Conservation (phyloP, 2,329 filamentous ascomycete species). For the Ophiostoma novo-ulmi region DNA sequence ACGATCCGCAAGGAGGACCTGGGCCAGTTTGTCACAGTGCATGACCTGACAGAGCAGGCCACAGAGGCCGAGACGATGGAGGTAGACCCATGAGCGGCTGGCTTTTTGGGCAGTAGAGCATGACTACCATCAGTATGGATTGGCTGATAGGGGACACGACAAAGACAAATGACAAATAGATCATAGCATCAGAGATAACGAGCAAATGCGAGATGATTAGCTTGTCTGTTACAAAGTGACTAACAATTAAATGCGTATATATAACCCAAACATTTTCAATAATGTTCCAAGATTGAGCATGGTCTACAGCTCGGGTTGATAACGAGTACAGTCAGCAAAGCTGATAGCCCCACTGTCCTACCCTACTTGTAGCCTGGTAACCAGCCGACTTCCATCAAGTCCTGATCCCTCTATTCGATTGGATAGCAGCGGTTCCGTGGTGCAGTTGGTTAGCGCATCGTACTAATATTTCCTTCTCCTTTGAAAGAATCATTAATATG, state of each 20-base stretch:
- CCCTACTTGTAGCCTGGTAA: slow-evolving; percentile 4
- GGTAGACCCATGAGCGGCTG: slow-evolving; percentile 50
- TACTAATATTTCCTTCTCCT: slow-evolving; percentile 18
- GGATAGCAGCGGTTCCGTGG: slow-evolving; percentile 15
- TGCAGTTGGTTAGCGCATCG: slow-evolving; percentile 19
- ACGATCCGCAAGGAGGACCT: slow-evolving; percentile 84
- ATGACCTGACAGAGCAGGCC: slow-evolving; percentile 62
- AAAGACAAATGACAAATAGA: neutral
- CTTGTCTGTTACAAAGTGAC: neutral
- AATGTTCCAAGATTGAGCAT: too few relatives aligned
- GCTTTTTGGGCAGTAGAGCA: neutral
- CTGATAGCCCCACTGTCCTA: neutral
- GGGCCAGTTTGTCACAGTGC: slow-evolving; percentile 86
- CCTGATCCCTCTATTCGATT: slow-evolving; percentile 15
- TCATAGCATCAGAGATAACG: slow-evolving; percentile 11
- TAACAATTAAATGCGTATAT: neutral
- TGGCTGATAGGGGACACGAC: neutral
- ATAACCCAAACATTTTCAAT: neutral
- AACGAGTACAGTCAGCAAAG: neutral
- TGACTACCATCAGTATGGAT: neutral
- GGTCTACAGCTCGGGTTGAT: too few relatives aligned
- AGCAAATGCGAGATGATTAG: neutral
- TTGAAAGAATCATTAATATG: slow-evolving; percentile 15
- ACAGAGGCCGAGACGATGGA: slow-evolving; percentile 62
- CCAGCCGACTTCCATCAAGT: slow-evolving; percentile 6